Percentiles rank a stretch among this genome's conserved stretches.
Conservation (phyloP, 352 stramenopile genomes). For the Pythium dissimile region DNA sequence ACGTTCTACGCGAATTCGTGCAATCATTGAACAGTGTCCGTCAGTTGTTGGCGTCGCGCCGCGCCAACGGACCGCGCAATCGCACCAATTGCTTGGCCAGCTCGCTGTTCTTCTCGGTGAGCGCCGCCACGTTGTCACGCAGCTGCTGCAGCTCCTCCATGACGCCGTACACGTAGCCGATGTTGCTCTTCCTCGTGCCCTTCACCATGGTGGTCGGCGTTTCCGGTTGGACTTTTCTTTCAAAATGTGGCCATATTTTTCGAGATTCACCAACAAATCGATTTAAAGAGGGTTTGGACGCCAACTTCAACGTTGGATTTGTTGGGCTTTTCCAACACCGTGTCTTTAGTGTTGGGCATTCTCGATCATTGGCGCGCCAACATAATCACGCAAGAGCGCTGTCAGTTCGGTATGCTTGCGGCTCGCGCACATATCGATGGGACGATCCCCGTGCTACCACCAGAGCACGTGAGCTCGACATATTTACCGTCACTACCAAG, state of each 20-base stretch:
- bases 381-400: slow-evolving; percentile 13
- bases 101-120: slow-evolving; percentile 57
- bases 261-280: slow-evolving; percentile 1
- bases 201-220: slow-evolving; percentile 27
- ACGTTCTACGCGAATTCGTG: slow-evolving; percentile 36
- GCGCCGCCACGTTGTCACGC: slow-evolving; percentile 33
- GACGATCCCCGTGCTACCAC: slow-evolving; percentile 1
- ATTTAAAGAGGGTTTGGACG: slow-evolving; percentile 15
- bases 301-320: slow-evolving; percentile 21
- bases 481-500: neutral
- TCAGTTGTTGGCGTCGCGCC: neutral
- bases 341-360: no score
- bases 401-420: slow-evolving; percentile 17
- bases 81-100: slow-evolving; percentile 63
- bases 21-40: neutral
- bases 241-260: neutral
- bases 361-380: no score
- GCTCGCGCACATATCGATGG: slow-evolving; percentile 17
- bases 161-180: slow-evolving; percentile 49
- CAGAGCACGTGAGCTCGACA: neutral
- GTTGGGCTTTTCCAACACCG: neutral
- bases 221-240: slow-evolving; percentile 3
- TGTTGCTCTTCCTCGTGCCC: slow-evolving; percentile 25
- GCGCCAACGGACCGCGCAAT: neutral
- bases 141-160: slow-evolving; percentile 64